Evolutionary conservation across 106 monocot genomes (phyloP).

Genomic region (Allium sativum): DNA sequence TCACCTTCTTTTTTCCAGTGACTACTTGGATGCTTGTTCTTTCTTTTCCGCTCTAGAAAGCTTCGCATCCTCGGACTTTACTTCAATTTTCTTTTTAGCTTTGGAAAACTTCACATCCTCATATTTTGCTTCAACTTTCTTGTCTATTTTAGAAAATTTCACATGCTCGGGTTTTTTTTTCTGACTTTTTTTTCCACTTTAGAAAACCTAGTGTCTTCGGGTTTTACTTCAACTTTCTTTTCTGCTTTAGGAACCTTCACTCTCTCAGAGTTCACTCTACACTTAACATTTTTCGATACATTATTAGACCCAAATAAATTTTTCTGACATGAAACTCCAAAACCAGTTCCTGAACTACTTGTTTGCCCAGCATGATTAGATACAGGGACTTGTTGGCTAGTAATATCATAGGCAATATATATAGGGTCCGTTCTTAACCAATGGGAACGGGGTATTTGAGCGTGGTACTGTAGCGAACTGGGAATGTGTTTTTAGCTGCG

Average conservation of each 20-base stretch:
- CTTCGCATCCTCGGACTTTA: conserved; percentile 22
- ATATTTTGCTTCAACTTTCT: too few relatives aligned
- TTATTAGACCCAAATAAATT: conserved; percentile 4
- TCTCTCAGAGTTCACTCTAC: too few relatives aligned
- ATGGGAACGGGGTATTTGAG: too few relatives aligned
- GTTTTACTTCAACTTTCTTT: background rate
- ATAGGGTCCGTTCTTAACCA: too few relatives aligned
- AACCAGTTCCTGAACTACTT: conserved; percentile 6
- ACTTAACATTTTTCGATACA: background rate
- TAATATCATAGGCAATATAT: conserved; percentile 39
- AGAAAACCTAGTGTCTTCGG: too few relatives aligned
- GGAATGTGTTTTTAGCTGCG: too few relatives aligned
- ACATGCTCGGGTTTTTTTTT: too few relatives aligned
- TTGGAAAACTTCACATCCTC: too few relatives aligned
- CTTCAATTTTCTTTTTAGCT: background rate
- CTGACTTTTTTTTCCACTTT: too few relatives aligned
- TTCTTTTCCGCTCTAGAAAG: conserved; percentile 2
- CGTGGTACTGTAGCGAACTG: too few relatives aligned
- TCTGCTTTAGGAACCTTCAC: too few relatives aligned
- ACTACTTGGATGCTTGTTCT: conserved; percentile 2
- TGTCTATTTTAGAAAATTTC: background rate
- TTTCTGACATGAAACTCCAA: background rate
- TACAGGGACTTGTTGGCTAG: conserved; percentile 2
- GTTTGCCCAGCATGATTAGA: conserved; percentile 8
- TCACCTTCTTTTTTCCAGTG: conserved; percentile 23